Evolutionary conservation across 2,329 filamentous ascomycete species (phyloP), one percentile per base, ranked within the genome.

Genomic region (Talaromyces sp.): DNA sequence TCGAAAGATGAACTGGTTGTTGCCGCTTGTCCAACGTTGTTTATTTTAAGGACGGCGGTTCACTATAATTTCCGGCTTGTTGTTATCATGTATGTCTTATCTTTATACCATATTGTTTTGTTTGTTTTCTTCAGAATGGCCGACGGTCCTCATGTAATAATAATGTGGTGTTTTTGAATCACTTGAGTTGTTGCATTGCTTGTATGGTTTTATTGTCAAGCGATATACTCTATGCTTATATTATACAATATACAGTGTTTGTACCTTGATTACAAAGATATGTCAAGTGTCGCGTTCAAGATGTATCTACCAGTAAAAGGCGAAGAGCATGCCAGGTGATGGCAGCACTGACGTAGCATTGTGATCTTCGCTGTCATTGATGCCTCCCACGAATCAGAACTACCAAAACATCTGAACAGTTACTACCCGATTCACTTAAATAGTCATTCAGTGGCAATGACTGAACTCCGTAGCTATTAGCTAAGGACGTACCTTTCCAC

Each of bases 61-160:
- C 45, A 27, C 57, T 50, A 33, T 39, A 31, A 33, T 45, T 58
- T 41, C 35, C 45, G 43, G 31, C 37, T 64, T 52, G 54, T 61
- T 61, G 13, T 25, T 7, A 27, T 49, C 43, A 62, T 62, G 35
- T 54, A 50, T 64, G 11, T 47, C 11, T 47, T 57, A 47, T 58
- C 22, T 62, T 50, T 66, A 58, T 62, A 54, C 60, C 64, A 66
- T 66, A 27, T 63, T 63, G 61, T 63, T 63, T 43, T 57, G 27
- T 63, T n/a, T 39, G 35, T 63, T 27, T 47, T 39, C n/a, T 54
- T 47, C 13, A 22, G 4, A 35, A 33, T 43, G 25, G 39, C 25
- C 27, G 37, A 39, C 31, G 58, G 63, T 19, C 25, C 17, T 66
- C 61, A 49, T 63, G 61, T 63, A 63, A 57, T 63, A 63, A 63